phyloP scores from a whole-genome alignment of 176 grass and related monocot species.

The Zoysia japonica region DNA sequence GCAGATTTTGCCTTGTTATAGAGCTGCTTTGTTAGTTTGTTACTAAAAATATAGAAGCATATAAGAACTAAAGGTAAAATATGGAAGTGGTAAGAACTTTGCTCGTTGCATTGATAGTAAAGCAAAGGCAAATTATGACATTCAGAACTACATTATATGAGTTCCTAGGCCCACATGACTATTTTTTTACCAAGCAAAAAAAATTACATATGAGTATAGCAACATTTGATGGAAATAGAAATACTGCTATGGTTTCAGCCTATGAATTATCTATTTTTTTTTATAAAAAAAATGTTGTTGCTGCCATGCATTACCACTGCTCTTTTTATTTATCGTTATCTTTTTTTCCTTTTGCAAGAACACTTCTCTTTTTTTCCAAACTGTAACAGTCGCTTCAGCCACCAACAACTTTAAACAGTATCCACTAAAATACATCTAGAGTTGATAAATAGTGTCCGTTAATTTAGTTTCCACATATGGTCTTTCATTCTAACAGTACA shows the following conservation, averaged over 20 bases:
- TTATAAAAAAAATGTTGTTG: background rate
- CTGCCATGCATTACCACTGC: background rate
- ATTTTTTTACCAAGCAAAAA: background rate
- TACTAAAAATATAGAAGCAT: background rate
- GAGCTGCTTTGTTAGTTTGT: slow-evolving; percentile 3
- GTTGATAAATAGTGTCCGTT: background rate
- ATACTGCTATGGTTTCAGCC: background rate
- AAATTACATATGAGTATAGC: slow-evolving; percentile 5
- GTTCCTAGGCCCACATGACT: background rate
- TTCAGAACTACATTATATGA: background rate
- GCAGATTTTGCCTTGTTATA: background rate
- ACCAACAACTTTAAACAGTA: background rate
- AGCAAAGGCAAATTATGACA: background rate
- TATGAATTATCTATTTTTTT: slow-evolving; percentile 2
- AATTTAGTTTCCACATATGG: background rate
- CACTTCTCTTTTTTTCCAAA: background rate
- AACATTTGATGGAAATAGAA: background rate
- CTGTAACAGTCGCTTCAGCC: background rate
- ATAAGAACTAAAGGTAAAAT: slow-evolving; percentile 7
- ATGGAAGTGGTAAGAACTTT: slow-evolving; percentile 23
- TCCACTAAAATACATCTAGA: background rate
- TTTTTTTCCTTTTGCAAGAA: background rate
- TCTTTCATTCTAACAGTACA: background rate
- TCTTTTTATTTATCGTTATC: background rate
- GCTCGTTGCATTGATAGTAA: slow-evolving; percentile 1